Base-by-base conservation (phyloP, 805 yeast species). In the Teunomyces pallodes region DNA sequence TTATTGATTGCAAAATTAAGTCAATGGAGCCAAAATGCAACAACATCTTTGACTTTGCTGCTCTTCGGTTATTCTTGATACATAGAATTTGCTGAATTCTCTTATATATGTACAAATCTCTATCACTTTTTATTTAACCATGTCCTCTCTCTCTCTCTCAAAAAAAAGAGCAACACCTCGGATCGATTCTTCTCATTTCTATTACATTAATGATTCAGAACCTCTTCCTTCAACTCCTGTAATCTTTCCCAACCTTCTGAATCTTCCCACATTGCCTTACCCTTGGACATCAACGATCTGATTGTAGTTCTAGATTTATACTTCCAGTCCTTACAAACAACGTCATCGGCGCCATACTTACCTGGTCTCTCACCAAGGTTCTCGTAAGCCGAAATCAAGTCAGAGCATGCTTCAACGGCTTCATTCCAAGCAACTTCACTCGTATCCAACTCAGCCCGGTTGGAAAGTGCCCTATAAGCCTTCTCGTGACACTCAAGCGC, bases 291-390 rank as follows among this genome's bases (percentile, higher is more conserved):
- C 54, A 90, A 71, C 1, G 88, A 79, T 59, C 95, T 77, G 16
- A 90, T 77, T 1, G 87, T 73, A 12, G 87, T 77, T 52, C 84
- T 77, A 1, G 96, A 84, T 63, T 90, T 90, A 68, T 85, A 87
- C 60, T 82, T 86, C 97, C 97, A 91, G 61, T 90, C 96, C 60
- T 84, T 82, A 64, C 97, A 90, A 8, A 91, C 95, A n/a, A 85
- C 55, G 62, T 87, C 89, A 16, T 85, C 95, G 2, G 89, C 90
- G 20, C 86, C 86, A 59, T 84, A 79, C 57, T 81, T 84, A 6
- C 95, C 95, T 9, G 87, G 86, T 55, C 81, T 65, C 49, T 86
- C 94, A n/a, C 98, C 98, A 29, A 88, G 75, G 3, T 87, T 84
- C 60, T 85, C 90, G 63, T 90, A 92, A 1, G 96, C 92, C 36